A percentile compares a stretch with the other conserved stretches of the same genome.
phyloP scores from a whole-genome alignment of 805 yeast genomes.

The Kazachstania bromeliacearum region DNA sequence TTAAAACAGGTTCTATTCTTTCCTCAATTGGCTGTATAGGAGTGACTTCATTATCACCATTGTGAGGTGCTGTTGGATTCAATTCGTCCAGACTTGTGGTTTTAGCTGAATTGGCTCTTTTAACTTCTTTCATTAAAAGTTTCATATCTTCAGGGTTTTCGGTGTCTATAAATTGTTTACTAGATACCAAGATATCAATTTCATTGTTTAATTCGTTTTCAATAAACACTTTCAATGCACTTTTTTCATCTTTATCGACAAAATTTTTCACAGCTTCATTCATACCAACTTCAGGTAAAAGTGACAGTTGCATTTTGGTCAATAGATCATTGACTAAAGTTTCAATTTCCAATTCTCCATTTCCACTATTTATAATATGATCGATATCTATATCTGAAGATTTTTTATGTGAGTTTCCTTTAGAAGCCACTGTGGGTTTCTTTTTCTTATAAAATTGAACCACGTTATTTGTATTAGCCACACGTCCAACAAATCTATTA shows the following conservation, averaged over 20 bases:
- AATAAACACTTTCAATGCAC: slow-evolving; percentile 55
- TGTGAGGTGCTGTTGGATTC: neutral
- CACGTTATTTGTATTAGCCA: slow-evolving; percentile 86
- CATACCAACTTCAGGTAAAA: slow-evolving; percentile 70
- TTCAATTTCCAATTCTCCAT: slow-evolving; percentile 45
- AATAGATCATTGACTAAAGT: slow-evolving; percentile 55
- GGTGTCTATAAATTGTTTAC: slow-evolving; percentile 33
- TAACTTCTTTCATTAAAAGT: slow-evolving; percentile 35
- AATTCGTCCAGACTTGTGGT: neutral
- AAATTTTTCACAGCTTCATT: slow-evolving; percentile 61
- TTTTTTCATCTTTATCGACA: slow-evolving; percentile 77
- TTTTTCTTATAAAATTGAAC: slow-evolving; percentile 55
- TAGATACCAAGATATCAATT: slow-evolving; percentile 37
- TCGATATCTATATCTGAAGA: slow-evolving; percentile 1
- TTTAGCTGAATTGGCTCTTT: slow-evolving; percentile 21
- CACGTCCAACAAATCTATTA: slow-evolving; percentile 78
- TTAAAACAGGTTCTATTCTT: neutral
- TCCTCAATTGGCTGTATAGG: neutral
- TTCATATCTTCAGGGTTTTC: slow-evolving; percentile 36
- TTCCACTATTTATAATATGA: slow-evolving; percentile 7
- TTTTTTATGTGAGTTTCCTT: slow-evolving; percentile 6
- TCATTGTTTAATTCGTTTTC: slow-evolving; percentile 47
- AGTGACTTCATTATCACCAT: neutral
- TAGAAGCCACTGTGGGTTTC: slow-evolving; percentile 15
- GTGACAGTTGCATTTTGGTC: slow-evolving; percentile 49